A percentile compares a stretch with the other conserved stretches of the same genome.
Conservation (phyloP, 768 basidiomycete genomes). For the Lepiota venenata region DNA sequence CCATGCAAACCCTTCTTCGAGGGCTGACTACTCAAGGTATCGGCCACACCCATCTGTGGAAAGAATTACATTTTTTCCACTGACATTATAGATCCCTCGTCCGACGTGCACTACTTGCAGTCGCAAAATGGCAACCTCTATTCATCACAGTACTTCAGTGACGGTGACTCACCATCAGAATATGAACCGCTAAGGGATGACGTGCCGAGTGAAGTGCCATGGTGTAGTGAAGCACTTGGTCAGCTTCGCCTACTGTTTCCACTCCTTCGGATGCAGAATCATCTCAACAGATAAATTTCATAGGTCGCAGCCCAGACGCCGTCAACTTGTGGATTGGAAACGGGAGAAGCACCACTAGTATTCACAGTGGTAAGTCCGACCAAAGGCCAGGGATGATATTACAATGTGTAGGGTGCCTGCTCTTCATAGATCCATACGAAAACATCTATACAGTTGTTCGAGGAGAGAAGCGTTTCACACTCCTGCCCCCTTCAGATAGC, state of each 20-base stretch:
- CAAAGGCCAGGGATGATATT: not conserved
- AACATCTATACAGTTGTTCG: constrained; percentile 89
- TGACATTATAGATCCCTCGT: not conserved
- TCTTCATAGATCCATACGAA: constrained; percentile 75
- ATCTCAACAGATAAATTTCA: not conserved
- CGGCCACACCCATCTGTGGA: not conserved
- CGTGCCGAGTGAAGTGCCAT: constrained; percentile 64
- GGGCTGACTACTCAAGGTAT: constrained; percentile 21
- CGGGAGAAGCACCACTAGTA: constrained; percentile 69
- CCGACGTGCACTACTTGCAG: constrained; percentile 70
- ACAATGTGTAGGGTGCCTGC: not conserved
- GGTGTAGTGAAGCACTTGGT: constrained; percentile 83
- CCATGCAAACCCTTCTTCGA: constrained; percentile 51
- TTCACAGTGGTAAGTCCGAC: constrained; percentile 70
- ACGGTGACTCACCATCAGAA: constrained; percentile 44
- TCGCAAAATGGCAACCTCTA: constrained; percentile 92
- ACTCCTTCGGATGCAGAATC: not conserved
- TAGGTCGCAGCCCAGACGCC: constrained; percentile 73
- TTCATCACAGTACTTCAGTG: constrained; percentile 26
- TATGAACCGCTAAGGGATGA: constrained; percentile 60
- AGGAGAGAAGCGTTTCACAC: constrained; percentile 81
- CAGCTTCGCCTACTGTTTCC: constrained; percentile 17
- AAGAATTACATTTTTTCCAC: not conserved
- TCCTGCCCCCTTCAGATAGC: constrained; percentile 88
- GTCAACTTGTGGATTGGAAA: constrained; percentile 94